Evolutionary conservation across 805 yeast genomes (phyloP), one percentile per base, ranked within the genome.

Genomic region (Kluyveromyces wickerhamii): DNA sequence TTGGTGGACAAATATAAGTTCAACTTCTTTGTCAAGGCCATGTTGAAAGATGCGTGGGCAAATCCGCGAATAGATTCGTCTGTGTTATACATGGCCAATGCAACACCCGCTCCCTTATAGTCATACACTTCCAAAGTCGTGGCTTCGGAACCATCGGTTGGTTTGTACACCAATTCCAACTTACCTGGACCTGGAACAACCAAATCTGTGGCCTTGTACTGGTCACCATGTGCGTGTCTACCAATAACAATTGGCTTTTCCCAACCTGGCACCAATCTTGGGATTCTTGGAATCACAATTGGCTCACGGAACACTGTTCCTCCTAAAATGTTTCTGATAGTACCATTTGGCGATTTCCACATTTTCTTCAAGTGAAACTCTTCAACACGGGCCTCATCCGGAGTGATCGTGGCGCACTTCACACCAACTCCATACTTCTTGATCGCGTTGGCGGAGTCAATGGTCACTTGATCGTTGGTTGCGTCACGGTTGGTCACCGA

Each of bases 281-380:
- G 92, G 34, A 82, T 74, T 54, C 78, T 75, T 28, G 80, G 79
- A 45, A 82, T 80, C 38, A 82, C 81, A 53, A 82, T 82, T 36
- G 88, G 85, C 55, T 82, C 92, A 61, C 92, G 73, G 62, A 82
- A 82, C 21, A 82, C 89, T 15, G 92, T 82, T 48, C 92, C 92
- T 22, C 83, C 84, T 42, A 82, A 60, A 36, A 81, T 79, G 59
- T 82, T 82, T 65, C 92, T 71, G 48, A 82, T 78, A 20, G 92
- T 81, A 45, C 92, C 92, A 54, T 82, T 82, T 44, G 92, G 92
- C 14, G 89, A 81, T 34, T 76, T 68, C 88, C 89, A 82, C 92
- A 82, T 82, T 53, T 82, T 73, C 52, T 77, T 77, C 57, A 82
- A 66, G 31, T 65, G 62, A 47, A 80, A 82, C 60, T 82, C 92